phyloP scores from a whole-genome alignment of 2,329 filamentous ascomycete genomes.

The Thermothelomyces thermophilus region DNA sequence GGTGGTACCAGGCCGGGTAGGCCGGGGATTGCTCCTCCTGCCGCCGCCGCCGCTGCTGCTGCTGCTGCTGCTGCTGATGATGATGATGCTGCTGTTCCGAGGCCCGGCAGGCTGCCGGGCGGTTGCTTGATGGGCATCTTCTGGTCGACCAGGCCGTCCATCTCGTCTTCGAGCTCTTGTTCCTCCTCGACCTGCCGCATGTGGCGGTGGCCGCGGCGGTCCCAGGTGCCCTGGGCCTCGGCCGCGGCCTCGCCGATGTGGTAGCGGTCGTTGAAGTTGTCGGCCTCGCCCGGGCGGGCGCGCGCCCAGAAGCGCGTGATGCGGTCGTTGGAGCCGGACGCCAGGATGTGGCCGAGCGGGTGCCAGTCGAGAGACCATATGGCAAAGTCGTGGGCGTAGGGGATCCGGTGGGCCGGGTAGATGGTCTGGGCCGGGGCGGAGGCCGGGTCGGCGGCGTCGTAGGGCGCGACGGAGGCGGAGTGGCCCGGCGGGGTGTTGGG shows the following conservation, averaged over 20 bases:
- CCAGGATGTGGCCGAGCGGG: slow-evolving; percentile 88
- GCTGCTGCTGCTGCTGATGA: not conserved
- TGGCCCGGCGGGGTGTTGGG: slow-evolving; percentile 76
- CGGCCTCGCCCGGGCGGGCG: slow-evolving; percentile 77
- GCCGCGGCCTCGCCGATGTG: slow-evolving; percentile 92
- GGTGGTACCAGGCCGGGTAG: slow-evolving; percentile 24
- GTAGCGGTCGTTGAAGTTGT: slow-evolving; percentile 81
- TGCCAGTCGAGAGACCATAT: slow-evolving; percentile 99
- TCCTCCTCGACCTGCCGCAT: slow-evolving; percentile 89
- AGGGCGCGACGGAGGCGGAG: slow-evolving; percentile 67
- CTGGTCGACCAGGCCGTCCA: slow-evolving; percentile 87
- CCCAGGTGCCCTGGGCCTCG: slow-evolving; percentile 92
- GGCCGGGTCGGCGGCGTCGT: slow-evolving; percentile 73
- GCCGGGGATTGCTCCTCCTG: not conserved
- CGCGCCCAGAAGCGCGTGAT: slow-evolving; percentile 97
- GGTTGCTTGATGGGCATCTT: slow-evolving; percentile 60
- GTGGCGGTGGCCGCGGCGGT: slow-evolving; percentile 67
- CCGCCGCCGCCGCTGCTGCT: not conserved
- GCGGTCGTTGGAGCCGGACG: slow-evolving; percentile 91
- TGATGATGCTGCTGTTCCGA: not conserved
- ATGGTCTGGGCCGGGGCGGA: slow-evolving; percentile 84
- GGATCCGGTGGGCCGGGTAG: slow-evolving; percentile 79
- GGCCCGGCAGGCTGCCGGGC: not conserved
- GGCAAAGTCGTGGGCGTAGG: slow-evolving; percentile 85
- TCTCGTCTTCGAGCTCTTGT: slow-evolving; percentile 87